These are phyloP conservation scores for Cryptococcus jaspeensis DNA, from an alignment of 1,284 basidiomycete genomes.

Conservation along the genomic window DNA sequence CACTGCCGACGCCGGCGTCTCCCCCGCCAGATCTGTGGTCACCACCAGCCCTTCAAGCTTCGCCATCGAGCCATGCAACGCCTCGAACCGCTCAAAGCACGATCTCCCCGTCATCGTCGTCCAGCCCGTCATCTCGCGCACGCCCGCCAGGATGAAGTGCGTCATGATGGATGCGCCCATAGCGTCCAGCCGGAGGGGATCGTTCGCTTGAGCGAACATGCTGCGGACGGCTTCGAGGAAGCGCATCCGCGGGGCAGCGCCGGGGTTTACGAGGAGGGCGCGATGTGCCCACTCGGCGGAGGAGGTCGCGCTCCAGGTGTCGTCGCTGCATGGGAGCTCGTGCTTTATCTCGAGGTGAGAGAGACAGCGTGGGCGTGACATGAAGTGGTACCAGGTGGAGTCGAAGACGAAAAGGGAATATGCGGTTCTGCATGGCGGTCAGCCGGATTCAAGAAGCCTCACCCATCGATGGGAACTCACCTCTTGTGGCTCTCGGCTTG, in stretches of 20 bases:
- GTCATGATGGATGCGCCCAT: constrained; percentile 20
- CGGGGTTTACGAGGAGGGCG: constrained; percentile 9
- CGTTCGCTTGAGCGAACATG: constrained; percentile 3
- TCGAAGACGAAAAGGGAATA: constrained; percentile 28
- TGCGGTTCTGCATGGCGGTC: constrained; percentile 16
- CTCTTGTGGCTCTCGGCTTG: constrained; percentile 8
- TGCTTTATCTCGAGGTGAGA: constrained; percentile 42
- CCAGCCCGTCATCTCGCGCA: constrained; percentile 38
- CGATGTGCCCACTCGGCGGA: constrained; percentile 32
- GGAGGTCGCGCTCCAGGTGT: constrained; percentile 18
- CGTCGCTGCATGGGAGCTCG: constrained; percentile 25
- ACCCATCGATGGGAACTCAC: neutral
- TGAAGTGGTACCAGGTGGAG: constrained; percentile 30
- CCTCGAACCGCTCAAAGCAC: constrained; percentile 31
- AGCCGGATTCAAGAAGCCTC: neutral
- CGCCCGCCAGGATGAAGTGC: constrained; percentile 23
- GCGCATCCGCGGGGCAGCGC: constrained; percentile 4
- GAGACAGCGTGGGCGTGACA: constrained; percentile 29
- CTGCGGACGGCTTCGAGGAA: constrained; percentile 22
- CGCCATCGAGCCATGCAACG: constrained; percentile 16
- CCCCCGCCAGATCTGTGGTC: neutral
- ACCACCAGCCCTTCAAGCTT: constrained; percentile 16
- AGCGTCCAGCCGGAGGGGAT: constrained; percentile 6
- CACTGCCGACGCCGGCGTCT: neutral
- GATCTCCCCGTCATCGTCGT: constrained; percentile 36